These are phyloP conservation scores for Arabidopsis thaliana DNA, from an alignment of 345 rosid genomes.

Conservation along the genomic window DNA sequence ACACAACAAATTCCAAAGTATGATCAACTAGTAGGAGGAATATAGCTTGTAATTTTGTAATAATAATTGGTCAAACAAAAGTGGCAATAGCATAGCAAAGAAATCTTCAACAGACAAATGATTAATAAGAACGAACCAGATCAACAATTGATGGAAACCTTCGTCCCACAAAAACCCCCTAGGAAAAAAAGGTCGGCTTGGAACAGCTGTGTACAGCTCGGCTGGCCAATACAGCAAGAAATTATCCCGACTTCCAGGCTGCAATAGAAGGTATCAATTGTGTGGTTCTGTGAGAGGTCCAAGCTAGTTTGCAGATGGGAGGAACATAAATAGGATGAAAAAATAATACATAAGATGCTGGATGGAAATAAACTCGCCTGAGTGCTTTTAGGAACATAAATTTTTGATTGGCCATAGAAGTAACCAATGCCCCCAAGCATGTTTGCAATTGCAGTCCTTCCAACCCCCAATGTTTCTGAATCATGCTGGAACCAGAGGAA, in stretches of 20 bases:
- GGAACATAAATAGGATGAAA: slow-evolving; percentile 1
- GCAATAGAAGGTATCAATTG: slow-evolving; percentile 52
- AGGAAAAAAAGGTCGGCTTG: slow-evolving; percentile 96
- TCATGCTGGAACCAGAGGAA: slow-evolving; percentile 65
- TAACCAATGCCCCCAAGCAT: slow-evolving; percentile 98
- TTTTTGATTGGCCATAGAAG: slow-evolving; percentile 91
- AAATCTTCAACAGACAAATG: slow-evolving; percentile 6
- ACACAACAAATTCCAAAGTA: slow-evolving; percentile 28
- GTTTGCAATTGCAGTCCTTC: slow-evolving; percentile 87
- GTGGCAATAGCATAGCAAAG: slow-evolving; percentile 18
- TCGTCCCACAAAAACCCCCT: slow-evolving; percentile 99
- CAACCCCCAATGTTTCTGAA: slow-evolving; percentile 63
- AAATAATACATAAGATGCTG: slow-evolving; percentile 11
- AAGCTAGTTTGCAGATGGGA: slow-evolving; percentile 15
- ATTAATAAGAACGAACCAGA: slow-evolving; percentile 66
- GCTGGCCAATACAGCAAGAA: slow-evolving; percentile 95
- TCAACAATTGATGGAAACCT: slow-evolving; percentile 95
- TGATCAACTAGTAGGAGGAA: slow-evolving; percentile 16
- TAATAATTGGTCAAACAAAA: slow-evolving; percentile 2
- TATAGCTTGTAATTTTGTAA: slow-evolving; percentile 28
- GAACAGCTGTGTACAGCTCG: slow-evolving; percentile 96
- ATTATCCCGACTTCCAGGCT: slow-evolving; percentile 60
- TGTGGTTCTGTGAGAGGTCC: slow-evolving; percentile 42
- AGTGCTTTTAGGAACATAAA: slow-evolving; percentile 59
- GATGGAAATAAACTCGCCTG: slow-evolving; percentile 57